phyloP scores from a whole-genome alignment of 2,329 filamentous ascomycete genomes.

The Colletotrichum sublineola region DNA sequence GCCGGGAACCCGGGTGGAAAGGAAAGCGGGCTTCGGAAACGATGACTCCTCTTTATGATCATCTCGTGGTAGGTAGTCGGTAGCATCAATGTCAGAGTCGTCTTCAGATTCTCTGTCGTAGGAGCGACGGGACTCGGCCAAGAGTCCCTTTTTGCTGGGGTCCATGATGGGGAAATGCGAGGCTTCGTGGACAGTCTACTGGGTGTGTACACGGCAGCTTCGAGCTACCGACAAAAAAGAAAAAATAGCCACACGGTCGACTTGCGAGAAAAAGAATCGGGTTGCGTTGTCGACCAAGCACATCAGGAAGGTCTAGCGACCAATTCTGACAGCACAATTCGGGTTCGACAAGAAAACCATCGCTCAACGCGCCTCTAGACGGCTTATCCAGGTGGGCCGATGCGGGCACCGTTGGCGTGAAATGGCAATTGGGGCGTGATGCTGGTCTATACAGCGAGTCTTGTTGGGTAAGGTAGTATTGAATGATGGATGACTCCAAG shows the following conservation, averaged over 20 bases:
- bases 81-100: slow-evolving; percentile 50
- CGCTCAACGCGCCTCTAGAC: slow-evolving; percentile 10
- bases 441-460: not conserved
- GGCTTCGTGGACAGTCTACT: not conserved
- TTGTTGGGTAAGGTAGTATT: not conserved
- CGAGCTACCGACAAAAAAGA: too few relatives aligned
- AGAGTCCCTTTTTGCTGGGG: slow-evolving; percentile 51
- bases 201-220: too few relatives aligned
- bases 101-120: slow-evolving; percentile 45
- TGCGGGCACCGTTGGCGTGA: not conserved
- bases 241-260: not conserved
- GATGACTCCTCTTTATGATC: slow-evolving; percentile 10
- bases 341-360: slow-evolving; percentile 19
- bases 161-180: slow-evolving; percentile 44
- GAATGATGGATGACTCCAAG: not conserved
- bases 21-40: slow-evolving; percentile 36
- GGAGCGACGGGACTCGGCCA: slow-evolving; percentile 47
- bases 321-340: slow-evolving; percentile 6
- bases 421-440: not conserved
- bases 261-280: not conserved
- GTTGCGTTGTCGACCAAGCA: not conserved
- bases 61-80: slow-evolving; percentile 47
- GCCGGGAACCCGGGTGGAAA: slow-evolving; percentile 27
- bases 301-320: slow-evolving; percentile 4
- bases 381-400: not conserved